Evolutionary conservation across 352 stramenopile genomes (phyloP).

Genomic region (Peronospora farinosa): DNA sequence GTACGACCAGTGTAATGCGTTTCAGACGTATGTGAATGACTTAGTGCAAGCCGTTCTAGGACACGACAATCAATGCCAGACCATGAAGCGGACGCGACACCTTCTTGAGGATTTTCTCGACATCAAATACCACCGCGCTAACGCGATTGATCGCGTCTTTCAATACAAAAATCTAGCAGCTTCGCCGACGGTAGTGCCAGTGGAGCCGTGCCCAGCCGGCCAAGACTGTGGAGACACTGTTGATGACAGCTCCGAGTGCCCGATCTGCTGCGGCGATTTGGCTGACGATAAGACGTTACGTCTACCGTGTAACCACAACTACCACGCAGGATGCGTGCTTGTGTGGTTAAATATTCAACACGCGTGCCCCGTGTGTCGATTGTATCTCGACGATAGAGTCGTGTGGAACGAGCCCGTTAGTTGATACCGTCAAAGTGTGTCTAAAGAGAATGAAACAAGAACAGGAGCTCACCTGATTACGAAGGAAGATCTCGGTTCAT

Average conservation of each 20-base stretch:
- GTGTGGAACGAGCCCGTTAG: background rate
- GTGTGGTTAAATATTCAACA: slow-evolving; percentile 66
- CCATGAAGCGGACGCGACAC: slow-evolving; percentile 26
- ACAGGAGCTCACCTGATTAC: background rate
- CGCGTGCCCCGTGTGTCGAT: slow-evolving; percentile 64
- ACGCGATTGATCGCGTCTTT: slow-evolving; percentile 26
- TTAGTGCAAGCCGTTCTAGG: slow-evolving; percentile 35
- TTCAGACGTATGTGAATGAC: slow-evolving; percentile 67
- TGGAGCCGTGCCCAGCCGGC: slow-evolving; percentile 5
- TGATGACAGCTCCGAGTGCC: slow-evolving; percentile 48
- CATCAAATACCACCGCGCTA: slow-evolving; percentile 24
- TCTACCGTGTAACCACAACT: slow-evolving; percentile 60
- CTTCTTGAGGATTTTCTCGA: slow-evolving; percentile 57
- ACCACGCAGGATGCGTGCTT: slow-evolving; percentile 55
- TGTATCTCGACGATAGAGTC: slow-evolving; percentile 15
- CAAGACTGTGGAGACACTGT: slow-evolving; percentile 16
- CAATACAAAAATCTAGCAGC: slow-evolving; percentile 15
- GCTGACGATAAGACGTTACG: slow-evolving; percentile 36
- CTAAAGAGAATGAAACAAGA: background rate
- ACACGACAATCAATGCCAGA: slow-evolving; percentile 38
- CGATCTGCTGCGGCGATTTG: slow-evolving; percentile 57
- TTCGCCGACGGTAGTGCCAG: slow-evolving; percentile 4
- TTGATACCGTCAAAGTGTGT: background rate
- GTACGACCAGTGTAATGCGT: slow-evolving; percentile 36
- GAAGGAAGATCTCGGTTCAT: background rate